Conservation (phyloP, 176 grass and related monocot species). For the Avena eriantha region DNA sequence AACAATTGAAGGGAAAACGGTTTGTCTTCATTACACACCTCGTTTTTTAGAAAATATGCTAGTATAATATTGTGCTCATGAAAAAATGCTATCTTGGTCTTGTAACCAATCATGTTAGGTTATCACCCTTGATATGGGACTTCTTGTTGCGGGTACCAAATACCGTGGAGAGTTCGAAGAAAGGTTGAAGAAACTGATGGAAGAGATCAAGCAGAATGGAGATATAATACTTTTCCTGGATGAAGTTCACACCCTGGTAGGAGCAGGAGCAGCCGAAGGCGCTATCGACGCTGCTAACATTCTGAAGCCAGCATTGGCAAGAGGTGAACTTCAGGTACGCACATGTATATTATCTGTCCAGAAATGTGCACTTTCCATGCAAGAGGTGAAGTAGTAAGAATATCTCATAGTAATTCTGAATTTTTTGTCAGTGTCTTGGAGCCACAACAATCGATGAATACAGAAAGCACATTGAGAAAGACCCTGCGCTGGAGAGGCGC, state of each 20-base stretch:
- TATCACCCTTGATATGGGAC: conserved; percentile 94
- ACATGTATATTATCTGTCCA: neutral
- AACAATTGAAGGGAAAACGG: conserved; percentile 97
- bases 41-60: neutral
- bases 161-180: conserved; percentile 98
- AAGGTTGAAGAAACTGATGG: conserved; percentile 97
- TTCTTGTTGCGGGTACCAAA: conserved; percentile 95
- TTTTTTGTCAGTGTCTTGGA: conserved; percentile 68
- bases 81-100: neutral
- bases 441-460: conserved; percentile 96
- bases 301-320: conserved; percentile 87
- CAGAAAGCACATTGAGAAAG: conserved; percentile 93
- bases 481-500: conserved; percentile 87
- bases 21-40: conserved; percentile 27
- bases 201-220: conserved; percentile 94
- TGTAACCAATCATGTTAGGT: conserved; percentile 56
- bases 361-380: neutral
- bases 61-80: neutral
- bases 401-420: neutral
- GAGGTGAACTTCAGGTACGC: conserved; percentile 92
- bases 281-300: conserved; percentile 98
- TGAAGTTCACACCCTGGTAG: conserved; percentile 96
- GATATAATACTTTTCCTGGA: conserved; percentile 96
- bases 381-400: neutral
- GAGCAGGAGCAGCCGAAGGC: conserved; percentile 94